Conservation (phyloP, 108 stramenopile species). For the Stephanodiscus minutulus region DNA sequence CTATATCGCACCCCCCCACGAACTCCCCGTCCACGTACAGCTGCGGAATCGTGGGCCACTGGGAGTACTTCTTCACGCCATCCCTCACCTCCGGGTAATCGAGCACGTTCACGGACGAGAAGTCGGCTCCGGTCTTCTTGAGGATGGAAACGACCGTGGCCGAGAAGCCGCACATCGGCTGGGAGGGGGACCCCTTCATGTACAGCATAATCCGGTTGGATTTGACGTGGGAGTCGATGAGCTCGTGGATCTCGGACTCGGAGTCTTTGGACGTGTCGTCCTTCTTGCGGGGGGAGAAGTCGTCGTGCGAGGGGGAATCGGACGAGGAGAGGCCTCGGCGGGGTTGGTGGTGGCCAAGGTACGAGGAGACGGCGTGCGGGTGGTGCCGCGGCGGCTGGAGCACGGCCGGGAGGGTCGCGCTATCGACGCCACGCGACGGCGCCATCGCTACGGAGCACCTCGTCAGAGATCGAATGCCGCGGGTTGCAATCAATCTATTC, state of each 20-base stretch:
- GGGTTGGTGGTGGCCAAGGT: not conserved
- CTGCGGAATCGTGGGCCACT: constrained; percentile 95
- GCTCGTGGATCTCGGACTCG: constrained; percentile 31
- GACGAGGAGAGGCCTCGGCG: constrained; percentile 31
- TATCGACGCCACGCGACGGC: not conserved
- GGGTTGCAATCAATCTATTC: constrained; percentile 20
- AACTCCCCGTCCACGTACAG: constrained; percentile 97
- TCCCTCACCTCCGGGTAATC: constrained; percentile 96
- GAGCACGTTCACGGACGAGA: constrained; percentile 96
- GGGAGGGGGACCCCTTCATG: constrained; percentile 98
- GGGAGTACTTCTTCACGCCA: constrained; percentile 89
- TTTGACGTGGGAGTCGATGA: constrained; percentile 80
- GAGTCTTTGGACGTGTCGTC: constrained; percentile 47
- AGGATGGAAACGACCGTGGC: constrained; percentile 89
- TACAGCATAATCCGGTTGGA: constrained; percentile 95
- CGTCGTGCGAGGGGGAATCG: constrained; percentile 58
- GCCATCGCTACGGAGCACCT: constrained; percentile 8
- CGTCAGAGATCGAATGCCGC: constrained; percentile 16
- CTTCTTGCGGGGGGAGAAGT: constrained; percentile 86
- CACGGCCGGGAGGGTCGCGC: not conserved
- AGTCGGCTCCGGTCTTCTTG: constrained; percentile 88
- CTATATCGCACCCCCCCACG: constrained; percentile 96
- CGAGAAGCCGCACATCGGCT: constrained; percentile 98
- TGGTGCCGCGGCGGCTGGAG: not conserved
- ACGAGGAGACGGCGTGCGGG: not conserved